Evolutionary conservation across 176 grass and related monocot genomes (phyloP), one percentile per base, ranked within the genome.

Genomic region (Ananas comosus): DNA sequence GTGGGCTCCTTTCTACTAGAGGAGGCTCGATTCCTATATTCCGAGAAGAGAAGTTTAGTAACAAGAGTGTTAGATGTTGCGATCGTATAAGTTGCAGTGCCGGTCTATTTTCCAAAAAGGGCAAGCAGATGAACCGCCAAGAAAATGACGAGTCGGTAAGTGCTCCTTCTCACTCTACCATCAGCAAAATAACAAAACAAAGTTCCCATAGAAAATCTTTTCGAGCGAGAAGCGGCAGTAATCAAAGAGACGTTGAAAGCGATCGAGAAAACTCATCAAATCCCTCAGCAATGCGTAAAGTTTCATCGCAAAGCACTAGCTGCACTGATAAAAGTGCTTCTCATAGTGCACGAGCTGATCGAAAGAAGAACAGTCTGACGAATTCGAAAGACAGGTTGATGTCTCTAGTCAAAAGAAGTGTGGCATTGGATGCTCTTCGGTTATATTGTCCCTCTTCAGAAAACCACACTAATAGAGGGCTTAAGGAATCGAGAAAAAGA

Each of bases 11-110:
- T 76, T 80, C 87, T 69, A 90, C 89, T 64, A 92, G 80, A 70
- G 89, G 88, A 2, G 93, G 93, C n/a, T 97, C 81, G 13, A 90
- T 87, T 72, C 84, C 88, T 28, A 74, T 91, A 75, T 90, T 83
- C 71, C 72, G 93, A 74, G 93, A 97, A 71, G 83, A 91, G 33
- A 79, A 81, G 9, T 72, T 71, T 11, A 75, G 75, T 42, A 71
- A 51, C 51, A 89, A 80, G 69, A 13, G 76, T 1, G 74, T 69
- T 3, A 53, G 14, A 10, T 71, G 72, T 21, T 87, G 88, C 79
- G 74, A 73, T 10, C 85, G 81, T 53, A 61, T 70, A 28, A 81
- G 87, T 18, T 87, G 89, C 14, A 86, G 82, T 51, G 77, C 68
- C 9, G 59, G 80, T 57, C 65, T 79, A 48, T 68, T 74, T 42